Base-by-base conservation (phyloP, 208 protist species). In the Herpetomonas samuelpessoai region DNA sequence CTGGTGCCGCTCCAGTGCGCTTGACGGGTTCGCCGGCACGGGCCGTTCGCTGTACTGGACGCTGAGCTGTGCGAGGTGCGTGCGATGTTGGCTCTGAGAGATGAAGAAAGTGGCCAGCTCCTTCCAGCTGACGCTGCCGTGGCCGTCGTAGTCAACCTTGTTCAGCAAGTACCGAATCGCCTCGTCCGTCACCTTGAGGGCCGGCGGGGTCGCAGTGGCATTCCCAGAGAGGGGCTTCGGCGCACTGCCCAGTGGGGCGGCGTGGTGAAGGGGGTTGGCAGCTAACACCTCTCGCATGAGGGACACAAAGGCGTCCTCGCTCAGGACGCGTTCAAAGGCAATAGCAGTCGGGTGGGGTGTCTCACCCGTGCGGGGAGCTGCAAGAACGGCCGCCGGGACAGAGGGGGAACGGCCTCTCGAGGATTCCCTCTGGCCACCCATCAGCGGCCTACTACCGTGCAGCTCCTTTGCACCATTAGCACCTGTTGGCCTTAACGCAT, bases 61-160 rank as follows among this genome's bases (percentile, higher is more conserved):
- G 59, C 83, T 72, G 25, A 76, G 75, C 31, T 81, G 62, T 16
- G 60, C 55, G 29, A 93, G 31, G 49, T 89, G 71, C 12, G 68
- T 76, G 25, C 75, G 70, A 29, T 88, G 87, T 6, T 73, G 68
- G 50, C 71, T 82, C 68, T 81, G 80, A 6, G 83, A 83, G 26
- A 88, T 60, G 48, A 93, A 73, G 62, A 88, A 93, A 7, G 83
- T 87, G 48, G 87, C 49, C 21, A 93, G 74, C 41, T 93, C 87
- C 53, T 85, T 81, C 87, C 87, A 93, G 6, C 75, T 79, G 21
- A 82, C 81, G 31, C 39, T 57, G 21, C 77, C 81, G 51, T 81
- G 67, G 0, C 65, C 75, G 24, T 93, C 87, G 47, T 87, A 88
- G 59, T 89, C 81, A 0, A 89, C 79, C 57, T 86, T 88, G 49